Evolutionary conservation across 2,329 filamentous ascomycete species (phyloP).

Genomic region (Malbranchea cinnamomea): DNA sequence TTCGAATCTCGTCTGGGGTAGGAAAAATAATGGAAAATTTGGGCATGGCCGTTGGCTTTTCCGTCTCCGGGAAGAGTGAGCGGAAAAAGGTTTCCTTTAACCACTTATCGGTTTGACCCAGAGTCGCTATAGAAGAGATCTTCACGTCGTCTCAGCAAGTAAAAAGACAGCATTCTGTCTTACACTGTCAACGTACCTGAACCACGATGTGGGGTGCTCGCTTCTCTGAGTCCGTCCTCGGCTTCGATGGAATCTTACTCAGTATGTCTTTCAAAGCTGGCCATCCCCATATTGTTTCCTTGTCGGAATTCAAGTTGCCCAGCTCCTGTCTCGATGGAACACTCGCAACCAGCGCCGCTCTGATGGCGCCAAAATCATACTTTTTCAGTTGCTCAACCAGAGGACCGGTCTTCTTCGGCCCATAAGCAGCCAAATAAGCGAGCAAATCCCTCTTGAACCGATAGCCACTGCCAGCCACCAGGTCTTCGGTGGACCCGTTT

Average conservation of each 20-base stretch:
- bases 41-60: constrained; percentile 21
- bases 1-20: constrained; percentile 61
- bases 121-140: constrained; percentile 68
- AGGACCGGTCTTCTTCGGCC: constrained; percentile 36
- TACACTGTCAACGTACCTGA: constrained; percentile 16
- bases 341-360: constrained; percentile 61
- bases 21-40: constrained; percentile 65
- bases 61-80: constrained; percentile 18
- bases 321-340: constrained; percentile 53
- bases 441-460: constrained; percentile 65
- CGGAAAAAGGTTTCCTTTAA: constrained; percentile 49
- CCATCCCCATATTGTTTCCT: constrained; percentile 63
- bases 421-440: constrained; percentile 57
- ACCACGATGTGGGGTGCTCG: constrained; percentile 22
- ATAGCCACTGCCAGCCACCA: constrained; percentile 42
- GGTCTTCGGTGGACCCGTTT: constrained; percentile 2
- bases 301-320: constrained; percentile 24
- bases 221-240: constrained; percentile 14
- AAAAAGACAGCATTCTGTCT: background rate
- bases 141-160: constrained; percentile 20
- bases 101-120: constrained; percentile 59
- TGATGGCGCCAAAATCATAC: constrained; percentile 57
- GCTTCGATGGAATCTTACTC: constrained; percentile 34
- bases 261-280: constrained; percentile 48
- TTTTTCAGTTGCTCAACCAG: constrained; percentile 43